Conservation (phyloP, 2,329 filamentous ascomycete genomes). For the Penicillium sp. region DNA sequence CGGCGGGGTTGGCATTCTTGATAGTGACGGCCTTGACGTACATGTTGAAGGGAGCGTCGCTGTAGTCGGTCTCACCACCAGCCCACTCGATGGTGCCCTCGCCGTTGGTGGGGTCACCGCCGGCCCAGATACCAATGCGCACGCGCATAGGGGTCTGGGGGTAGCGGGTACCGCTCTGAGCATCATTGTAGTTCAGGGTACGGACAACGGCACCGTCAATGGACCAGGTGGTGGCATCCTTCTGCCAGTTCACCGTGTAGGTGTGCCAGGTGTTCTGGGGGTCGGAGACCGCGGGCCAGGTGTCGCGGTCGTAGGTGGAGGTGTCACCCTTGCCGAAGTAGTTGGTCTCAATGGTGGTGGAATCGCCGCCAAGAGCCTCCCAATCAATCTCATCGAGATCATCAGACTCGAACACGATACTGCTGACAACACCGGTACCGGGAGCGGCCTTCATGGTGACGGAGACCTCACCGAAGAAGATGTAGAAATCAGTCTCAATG, state of each 20-base stretch:
- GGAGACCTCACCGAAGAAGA: constrained; percentile 94
- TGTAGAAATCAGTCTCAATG: constrained; percentile 86
- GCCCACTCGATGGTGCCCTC: constrained; percentile 65
- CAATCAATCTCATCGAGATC: constrained; percentile 94
- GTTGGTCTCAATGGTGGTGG: constrained; percentile 67
- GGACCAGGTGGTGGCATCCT: constrained; percentile 62
- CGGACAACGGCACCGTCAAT: constrained; percentile 64
- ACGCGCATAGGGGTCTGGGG: constrained; percentile 74
- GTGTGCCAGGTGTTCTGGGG: constrained; percentile 54
- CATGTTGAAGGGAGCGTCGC: constrained; percentile 69
- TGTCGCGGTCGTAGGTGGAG: constrained; percentile 74
- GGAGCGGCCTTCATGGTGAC: constrained; percentile 82
- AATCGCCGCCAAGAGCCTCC: constrained; percentile 42
- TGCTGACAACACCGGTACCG: constrained; percentile 88
- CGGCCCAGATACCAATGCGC: constrained; percentile 69
- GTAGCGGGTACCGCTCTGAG: constrained; percentile 59
- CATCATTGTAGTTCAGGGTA: constrained; percentile 61
- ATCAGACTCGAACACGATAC: constrained; percentile 89
- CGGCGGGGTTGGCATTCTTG: constrained; percentile 58
- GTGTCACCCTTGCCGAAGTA: constrained; percentile 95
- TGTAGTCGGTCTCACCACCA: constrained; percentile 67
- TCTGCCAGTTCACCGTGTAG: constrained; percentile 64
- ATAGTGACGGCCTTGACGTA: constrained; percentile 63
- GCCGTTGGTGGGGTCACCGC: constrained; percentile 51
- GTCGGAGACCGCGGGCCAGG: constrained; percentile 65